Evolutionary conservation across 345 rosid species (phyloP).

Genomic region (Citrus sp.): DNA sequence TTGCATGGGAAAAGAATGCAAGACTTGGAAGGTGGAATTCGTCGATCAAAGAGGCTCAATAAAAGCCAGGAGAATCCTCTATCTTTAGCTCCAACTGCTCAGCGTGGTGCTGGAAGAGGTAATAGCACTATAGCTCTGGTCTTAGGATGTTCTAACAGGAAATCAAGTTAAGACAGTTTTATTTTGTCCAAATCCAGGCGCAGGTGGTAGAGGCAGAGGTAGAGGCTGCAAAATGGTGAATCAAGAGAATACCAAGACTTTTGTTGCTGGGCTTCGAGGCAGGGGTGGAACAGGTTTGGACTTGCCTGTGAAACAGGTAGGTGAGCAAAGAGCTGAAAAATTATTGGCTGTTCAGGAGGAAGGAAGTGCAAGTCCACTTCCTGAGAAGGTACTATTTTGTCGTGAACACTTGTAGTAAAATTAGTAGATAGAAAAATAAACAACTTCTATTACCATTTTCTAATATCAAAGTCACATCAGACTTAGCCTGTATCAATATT

Average conservation of each 20-base stretch:
- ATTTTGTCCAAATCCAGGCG: conserved; percentile 13
- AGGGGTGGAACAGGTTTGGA: conserved; percentile 26
- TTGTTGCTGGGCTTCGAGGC: conserved; percentile 26
- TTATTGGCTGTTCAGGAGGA: conserved; percentile 34
- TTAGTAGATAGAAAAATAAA: background rate
- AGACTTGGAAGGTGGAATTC: conserved; percentile 38
- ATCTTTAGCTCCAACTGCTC: conserved; percentile 30
- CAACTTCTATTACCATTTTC: background rate
- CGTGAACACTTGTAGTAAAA: background rate
- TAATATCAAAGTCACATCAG: background rate
- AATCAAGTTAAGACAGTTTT: conserved; percentile 7
- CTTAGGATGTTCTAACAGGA: background rate
- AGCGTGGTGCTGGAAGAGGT: conserved; percentile 38
- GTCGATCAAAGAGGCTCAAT: conserved; percentile 39
- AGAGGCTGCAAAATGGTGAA: conserved; percentile 40
- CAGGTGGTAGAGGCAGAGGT: conserved; percentile 47
- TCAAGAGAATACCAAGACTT: conserved; percentile 30
- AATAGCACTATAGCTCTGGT: conserved; percentile 4
- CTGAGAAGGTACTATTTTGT: conserved; percentile 35
- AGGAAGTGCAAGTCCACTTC: conserved; percentile 38
- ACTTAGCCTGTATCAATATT: background rate
- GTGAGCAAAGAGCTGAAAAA: conserved; percentile 38
- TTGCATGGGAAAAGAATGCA: conserved; percentile 45
- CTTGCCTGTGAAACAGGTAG: conserved; percentile 32
- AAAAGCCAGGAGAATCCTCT: conserved; percentile 34